These are phyloP conservation scores for Emericellopsis terricola DNA, from an alignment of 495 filamentous ascomycete genomes.

Conservation along the genomic window DNA sequence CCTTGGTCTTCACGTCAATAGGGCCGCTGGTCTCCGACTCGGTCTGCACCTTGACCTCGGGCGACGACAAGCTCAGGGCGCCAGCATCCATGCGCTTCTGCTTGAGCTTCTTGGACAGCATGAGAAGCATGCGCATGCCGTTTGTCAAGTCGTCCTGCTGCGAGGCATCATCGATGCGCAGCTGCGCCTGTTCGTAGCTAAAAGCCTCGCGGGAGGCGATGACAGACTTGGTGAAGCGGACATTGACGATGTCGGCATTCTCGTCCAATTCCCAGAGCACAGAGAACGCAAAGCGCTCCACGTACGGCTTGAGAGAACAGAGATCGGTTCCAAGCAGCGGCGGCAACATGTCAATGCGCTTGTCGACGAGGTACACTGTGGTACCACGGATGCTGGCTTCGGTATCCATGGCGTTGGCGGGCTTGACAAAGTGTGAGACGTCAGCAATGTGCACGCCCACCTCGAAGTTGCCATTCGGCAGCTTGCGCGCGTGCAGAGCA, in stretches of 20 bases:
- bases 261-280: conserved; percentile 83
- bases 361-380: conserved; percentile 94
- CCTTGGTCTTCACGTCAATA: conserved; percentile 88
- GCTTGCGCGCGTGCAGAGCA: conserved; percentile 66
- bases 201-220: conserved; percentile 97
- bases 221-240: conserved; percentile 86
- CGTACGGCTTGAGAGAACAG: conserved; percentile 92
- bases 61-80: conserved; percentile 83
- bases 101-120: conserved; percentile 83
- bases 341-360: conserved; percentile 98
- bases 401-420: conserved; percentile 89
- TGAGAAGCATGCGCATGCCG: conserved; percentile 75
- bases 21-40: conserved; percentile 93
- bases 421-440: conserved; percentile 95
- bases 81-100: conserved; percentile 93
- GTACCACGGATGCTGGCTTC: conserved; percentile 89
- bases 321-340: conserved; percentile 89
- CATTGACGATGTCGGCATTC: conserved; percentile 65
- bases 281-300: conserved; percentile 94
- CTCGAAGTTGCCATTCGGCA: conserved; percentile 90
- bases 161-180: conserved; percentile 74
- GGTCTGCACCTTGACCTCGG: conserved; percentile 84
- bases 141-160: conserved; percentile 75
- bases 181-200: conserved; percentile 89
- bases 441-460: conserved; percentile 99